Conservation (phyloP, 805 yeast genomes). For the Saturnispora serradocipensis region DNA sequence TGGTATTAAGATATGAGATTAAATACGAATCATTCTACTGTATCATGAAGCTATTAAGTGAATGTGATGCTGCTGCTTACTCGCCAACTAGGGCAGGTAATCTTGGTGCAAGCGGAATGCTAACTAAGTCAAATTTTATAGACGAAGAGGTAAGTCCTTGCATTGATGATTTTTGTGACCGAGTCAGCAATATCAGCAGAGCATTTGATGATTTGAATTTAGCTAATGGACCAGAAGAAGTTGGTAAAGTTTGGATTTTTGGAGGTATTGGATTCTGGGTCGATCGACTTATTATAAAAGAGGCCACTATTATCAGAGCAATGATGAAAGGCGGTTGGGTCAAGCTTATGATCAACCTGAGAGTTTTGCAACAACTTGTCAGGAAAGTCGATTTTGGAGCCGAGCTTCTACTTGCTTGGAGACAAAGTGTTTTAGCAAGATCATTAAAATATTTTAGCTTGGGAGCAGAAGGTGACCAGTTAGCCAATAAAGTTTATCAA, state of each 20-base stretch:
- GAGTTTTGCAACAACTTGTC: constrained; percentile 61
- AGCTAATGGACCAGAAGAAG: constrained; percentile 1
- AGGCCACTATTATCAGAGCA: constrained; percentile 39
- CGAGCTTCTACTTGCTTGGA: constrained; percentile 1
- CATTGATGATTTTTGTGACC: constrained; percentile 13
- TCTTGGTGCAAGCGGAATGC: not conserved
- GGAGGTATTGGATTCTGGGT: constrained; percentile 24
- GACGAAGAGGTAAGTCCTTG: constrained; percentile 12
- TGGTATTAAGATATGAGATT: constrained; percentile 49
- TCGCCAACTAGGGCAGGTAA: not conserved
- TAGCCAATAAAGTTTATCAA: constrained; percentile 4
- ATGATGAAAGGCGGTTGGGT: constrained; percentile 53
- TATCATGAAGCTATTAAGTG: constrained; percentile 3
- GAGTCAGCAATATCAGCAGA: constrained; percentile 10
- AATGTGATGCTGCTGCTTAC: constrained; percentile 1
- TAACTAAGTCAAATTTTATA: not conserved
- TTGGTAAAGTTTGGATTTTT: constrained; percentile 10
- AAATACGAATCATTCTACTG: constrained; percentile 23
- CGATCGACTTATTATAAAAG: constrained; percentile 42
- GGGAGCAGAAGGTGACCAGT: constrained; percentile 13
- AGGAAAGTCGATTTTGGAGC: constrained; percentile 35
- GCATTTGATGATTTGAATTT: constrained; percentile 9
- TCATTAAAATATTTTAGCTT: constrained; percentile 50
- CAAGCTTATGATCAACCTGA: constrained; percentile 49
- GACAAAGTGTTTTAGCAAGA: constrained; percentile 11